These are phyloP conservation scores for Odontarrhena argentea DNA, from an alignment of 345 rosid genomes.

Conservation along the genomic window DNA sequence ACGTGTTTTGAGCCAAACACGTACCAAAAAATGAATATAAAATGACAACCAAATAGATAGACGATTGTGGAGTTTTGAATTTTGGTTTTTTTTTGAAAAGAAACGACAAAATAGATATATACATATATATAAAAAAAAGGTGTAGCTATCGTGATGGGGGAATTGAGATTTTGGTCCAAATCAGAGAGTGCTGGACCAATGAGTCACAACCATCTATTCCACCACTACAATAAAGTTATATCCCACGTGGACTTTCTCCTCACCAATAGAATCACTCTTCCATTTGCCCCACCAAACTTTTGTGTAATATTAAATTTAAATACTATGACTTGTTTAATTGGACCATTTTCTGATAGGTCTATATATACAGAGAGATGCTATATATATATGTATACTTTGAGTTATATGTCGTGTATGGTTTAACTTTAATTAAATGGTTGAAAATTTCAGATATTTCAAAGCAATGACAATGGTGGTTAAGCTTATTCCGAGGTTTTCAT, in stretches of 20 bases:
- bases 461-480: neutral
- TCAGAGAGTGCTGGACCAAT: slow-evolving; percentile 40
- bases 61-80: slow-evolving; percentile 23
- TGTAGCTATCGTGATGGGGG: slow-evolving; percentile 33
- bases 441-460: slow-evolving; percentile 10
- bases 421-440: neutral
- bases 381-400: neutral
- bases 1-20: slow-evolving; percentile 33
- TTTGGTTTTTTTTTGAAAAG: slow-evolving; percentile 6
- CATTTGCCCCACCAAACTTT: slow-evolving; percentile 24
- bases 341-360: slow-evolving; percentile 19
- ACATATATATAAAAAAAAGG: neutral
- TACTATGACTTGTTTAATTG: neutral
- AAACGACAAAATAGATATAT: slow-evolving; percentile 31
- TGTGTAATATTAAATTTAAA: neutral
- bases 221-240: slow-evolving; percentile 33
- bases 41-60: slow-evolving; percentile 8
- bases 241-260: slow-evolving; percentile 25
- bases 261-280: slow-evolving; percentile 36
- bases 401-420: neutral
- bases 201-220: slow-evolving; percentile 31
- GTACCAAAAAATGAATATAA: neutral
- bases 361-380: neutral
- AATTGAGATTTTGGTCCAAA: slow-evolving; percentile 35
- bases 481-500: neutral